Base-by-base conservation (phyloP, 1,284 basidiomycete genomes). In the Rhodotorula mucilaginosa region DNA sequence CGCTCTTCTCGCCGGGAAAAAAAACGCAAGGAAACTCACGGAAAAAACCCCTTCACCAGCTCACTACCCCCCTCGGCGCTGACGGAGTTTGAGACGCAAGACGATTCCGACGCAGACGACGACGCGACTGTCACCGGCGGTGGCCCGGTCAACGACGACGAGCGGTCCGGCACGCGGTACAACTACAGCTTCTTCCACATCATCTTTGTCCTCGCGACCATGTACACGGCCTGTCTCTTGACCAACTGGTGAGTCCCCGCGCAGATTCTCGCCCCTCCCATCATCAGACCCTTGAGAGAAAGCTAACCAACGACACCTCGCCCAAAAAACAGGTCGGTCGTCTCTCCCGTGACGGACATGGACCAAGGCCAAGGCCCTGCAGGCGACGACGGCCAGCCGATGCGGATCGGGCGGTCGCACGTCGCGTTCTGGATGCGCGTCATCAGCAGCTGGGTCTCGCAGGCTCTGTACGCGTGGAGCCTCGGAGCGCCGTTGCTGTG, bases 391-490 rank as follows among this genome's bases (percentile, higher is more conserved):
- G 76, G 64, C 23, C 67, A 64, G 49, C 90, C 96, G 77, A 93
- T 97, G 49, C 94, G 92, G 82, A 98, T 99, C 69, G 96, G 96
- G 31, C 88, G 93, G 61, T 96, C 93, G 16, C 91, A 94, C 79
- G 90, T 92, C 7, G 93, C 96, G 5, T 99, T 99, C 96, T 99
- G 97, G 96, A 98, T 98, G 92, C 86, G 97, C 8, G 87, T 98
- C 59, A 90, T 98, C 49, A 95, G 92, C 61, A 91, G 91, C 78
- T 99, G 95, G 94, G 86, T 95, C 48, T 97, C 93, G 82, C 90
- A 95, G 82, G 79, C 88, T 57, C 83, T 97, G 61, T 98, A 97
- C 81, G 86, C 87, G 48, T 97, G 93, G 94, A 95, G 91, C 39
- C 71, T 82, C 5, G 78, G 97, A 58, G 95, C 93, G 16, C 95